phyloP scores from a whole-genome alignment of 129 eudicot species.

The Gnaphalium uliginosum region DNA sequence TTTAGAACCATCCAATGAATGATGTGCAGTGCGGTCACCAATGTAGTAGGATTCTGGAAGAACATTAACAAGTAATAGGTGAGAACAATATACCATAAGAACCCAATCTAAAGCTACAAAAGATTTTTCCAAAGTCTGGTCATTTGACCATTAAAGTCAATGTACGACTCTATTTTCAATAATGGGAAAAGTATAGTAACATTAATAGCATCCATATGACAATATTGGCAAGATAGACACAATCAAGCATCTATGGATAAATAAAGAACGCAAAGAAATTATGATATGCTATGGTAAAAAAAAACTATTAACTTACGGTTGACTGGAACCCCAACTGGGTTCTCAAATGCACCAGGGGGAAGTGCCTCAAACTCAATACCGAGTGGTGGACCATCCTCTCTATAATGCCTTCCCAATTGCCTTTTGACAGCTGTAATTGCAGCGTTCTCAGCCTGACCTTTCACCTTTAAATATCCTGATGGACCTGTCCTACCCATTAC shows the following conservation, averaged over 20 bases:
- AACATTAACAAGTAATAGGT: slow-evolving; percentile 18
- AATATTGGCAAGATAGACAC: not conserved
- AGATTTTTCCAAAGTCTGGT: not conserved
- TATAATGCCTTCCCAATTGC: slow-evolving; percentile 87
- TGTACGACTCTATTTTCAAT: slow-evolving; percentile 1
- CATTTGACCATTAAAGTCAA: not conserved
- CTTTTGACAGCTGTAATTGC: slow-evolving; percentile 93
- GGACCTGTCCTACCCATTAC: slow-evolving; percentile 63
- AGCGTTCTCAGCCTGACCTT: slow-evolving; percentile 71
- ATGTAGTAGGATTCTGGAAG: slow-evolving; percentile 50
- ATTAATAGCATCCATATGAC: slow-evolving; percentile 2
- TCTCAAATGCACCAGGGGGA: slow-evolving; percentile 96
- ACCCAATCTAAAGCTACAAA: not conserved
- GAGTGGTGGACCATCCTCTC: slow-evolving; percentile 90
- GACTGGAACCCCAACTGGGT: slow-evolving; percentile 42
- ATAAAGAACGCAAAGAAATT: not conserved
- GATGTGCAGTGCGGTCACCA: slow-evolving; percentile 36
- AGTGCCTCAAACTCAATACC: slow-evolving; percentile 87
- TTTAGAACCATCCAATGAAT: slow-evolving; percentile 36
- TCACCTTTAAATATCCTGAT: slow-evolving; percentile 89
- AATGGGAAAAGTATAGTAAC: not conserved
- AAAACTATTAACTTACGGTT: slow-evolving; percentile 47
- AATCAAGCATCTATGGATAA: not conserved
- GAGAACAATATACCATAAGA: slow-evolving; percentile 10
- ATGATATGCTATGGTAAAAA: slow-evolving; percentile 1